phyloP scores from a whole-genome alignment of 148 eudicot genomes.

The Camellia sinensis region DNA sequence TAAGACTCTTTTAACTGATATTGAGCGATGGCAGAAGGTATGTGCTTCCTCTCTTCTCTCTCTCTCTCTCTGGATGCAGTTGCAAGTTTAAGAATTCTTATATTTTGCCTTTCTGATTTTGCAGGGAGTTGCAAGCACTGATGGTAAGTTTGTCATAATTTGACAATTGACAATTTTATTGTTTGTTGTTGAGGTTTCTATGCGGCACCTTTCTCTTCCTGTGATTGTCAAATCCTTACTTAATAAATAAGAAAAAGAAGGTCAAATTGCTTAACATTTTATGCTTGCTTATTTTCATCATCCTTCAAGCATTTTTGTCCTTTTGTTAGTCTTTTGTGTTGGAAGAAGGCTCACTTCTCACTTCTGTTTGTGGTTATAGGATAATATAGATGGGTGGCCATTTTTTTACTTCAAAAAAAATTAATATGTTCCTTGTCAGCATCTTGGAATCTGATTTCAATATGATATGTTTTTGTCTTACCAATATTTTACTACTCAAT shows the following conservation, averaged over 20 bases:
- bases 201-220: not conserved
- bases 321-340: not conserved
- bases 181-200: not conserved
- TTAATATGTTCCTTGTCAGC: not conserved
- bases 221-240: not conserved
- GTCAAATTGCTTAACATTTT: not conserved
- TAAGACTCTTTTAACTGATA: conserved; percentile 73
- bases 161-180: not conserved
- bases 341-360: not conserved
- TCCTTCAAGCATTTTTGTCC: not conserved
- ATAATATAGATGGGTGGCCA: not conserved
- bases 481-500: not conserved
- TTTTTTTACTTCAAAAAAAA: not conserved
- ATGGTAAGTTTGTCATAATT: conserved; percentile 47
- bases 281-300: not conserved
- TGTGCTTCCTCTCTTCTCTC: conserved; percentile 2
- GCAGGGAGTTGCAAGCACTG: conserved; percentile 95
- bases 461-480: not conserved
- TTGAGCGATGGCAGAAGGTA: conserved; percentile 99
- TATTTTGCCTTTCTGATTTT: conserved; percentile 17
- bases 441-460: not conserved
- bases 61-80: not conserved
- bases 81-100: conserved; percentile 23
- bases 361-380: not conserved
- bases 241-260: not conserved